These are phyloP conservation scores for Phytophthora citrophthora DNA, from an alignment of 352 stramenopile species.

Conservation along the genomic window DNA sequence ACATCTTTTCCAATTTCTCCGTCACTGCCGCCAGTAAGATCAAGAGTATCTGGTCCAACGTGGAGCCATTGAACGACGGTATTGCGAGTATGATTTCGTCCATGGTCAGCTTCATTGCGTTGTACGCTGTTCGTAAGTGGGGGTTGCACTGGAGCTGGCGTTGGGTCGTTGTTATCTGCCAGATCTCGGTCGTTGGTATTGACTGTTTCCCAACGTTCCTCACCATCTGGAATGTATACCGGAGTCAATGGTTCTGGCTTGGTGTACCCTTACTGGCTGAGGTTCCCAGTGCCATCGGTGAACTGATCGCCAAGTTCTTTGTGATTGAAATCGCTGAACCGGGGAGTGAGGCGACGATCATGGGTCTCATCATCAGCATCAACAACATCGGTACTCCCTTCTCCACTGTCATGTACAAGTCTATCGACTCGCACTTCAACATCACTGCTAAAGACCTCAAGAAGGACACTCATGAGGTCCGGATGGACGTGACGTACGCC, in stretches of 20 bases:
- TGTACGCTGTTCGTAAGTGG: slow-evolving; percentile 46
- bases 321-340: slow-evolving; percentile 49
- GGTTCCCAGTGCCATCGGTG: slow-evolving; percentile 37
- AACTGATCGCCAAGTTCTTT: slow-evolving; percentile 44
- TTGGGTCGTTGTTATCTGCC: slow-evolving; percentile 38
- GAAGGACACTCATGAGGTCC: slow-evolving; percentile 46
- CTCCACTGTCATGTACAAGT: slow-evolving; percentile 59
- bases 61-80: slow-evolving; percentile 36
- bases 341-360: slow-evolving; percentile 55
- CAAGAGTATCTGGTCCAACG: slow-evolving; percentile 39
- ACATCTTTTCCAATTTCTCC: slow-evolving; percentile 41
- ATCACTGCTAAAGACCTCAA: slow-evolving; percentile 41
- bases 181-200: slow-evolving; percentile 42
- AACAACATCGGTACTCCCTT: slow-evolving; percentile 52
- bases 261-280: slow-evolving; percentile 53
- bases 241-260: slow-evolving; percentile 66
- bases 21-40: slow-evolving; percentile 34
- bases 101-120: slow-evolving; percentile 35
- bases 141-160: slow-evolving; percentile 64
- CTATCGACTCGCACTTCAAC: slow-evolving; percentile 54
- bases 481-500: slow-evolving; percentile 52
- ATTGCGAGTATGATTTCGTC: slow-evolving; percentile 33
- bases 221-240: slow-evolving; percentile 59
- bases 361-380: slow-evolving; percentile 44
- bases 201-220: slow-evolving; percentile 52